These are phyloP conservation scores for Mycotypha africana DNA, from an alignment of 371 early-diverging fungal genomes.

Conservation along the genomic window DNA sequence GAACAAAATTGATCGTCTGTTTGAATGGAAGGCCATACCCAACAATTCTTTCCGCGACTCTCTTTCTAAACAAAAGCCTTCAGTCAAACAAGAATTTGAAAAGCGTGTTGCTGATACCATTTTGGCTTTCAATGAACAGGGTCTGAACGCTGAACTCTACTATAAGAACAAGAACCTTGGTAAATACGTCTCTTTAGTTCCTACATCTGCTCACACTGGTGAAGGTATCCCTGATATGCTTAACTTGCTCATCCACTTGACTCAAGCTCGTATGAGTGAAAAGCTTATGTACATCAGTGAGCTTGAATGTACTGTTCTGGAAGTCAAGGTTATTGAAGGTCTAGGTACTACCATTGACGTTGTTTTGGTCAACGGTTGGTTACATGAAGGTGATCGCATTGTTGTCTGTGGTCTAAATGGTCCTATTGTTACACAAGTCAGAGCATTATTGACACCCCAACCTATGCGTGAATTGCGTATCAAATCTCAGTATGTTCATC, in stretches of 20 bases:
- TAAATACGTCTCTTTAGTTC: conserved; percentile 97
- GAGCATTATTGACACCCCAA: conserved; percentile 97
- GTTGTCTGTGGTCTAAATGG: conserved; percentile 97
- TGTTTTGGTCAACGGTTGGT: conserved; percentile 95
- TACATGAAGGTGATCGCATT: conserved; percentile 98
- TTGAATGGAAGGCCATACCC: conserved; percentile 90
- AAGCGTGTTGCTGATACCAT: conserved; percentile 80
- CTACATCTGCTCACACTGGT: conserved; percentile 99
- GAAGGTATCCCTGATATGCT: conserved; percentile 99
- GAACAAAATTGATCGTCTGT: conserved; percentile 99
- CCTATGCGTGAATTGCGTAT: conserved; percentile 98
- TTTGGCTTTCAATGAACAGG: conserved; percentile 95
- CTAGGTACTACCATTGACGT: conserved; percentile 99
- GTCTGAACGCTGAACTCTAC: conserved; percentile 94
- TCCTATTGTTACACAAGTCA: conserved; percentile 93
- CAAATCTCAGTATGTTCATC: conserved; percentile 95
- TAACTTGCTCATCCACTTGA: conserved; percentile 87
- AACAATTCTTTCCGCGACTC: conserved; percentile 82
- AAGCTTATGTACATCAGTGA: conserved; percentile 94
- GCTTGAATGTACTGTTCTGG: conserved; percentile 98
- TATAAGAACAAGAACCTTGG: conserved; percentile 96
- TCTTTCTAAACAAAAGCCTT: conserved; percentile 71
- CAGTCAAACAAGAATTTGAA: conserved; percentile 88
- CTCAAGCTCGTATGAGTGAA: conserved; percentile 94
- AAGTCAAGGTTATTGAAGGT: conserved; percentile 99